Conservation (phyloP, 225 moss, liverwort and hornwort genomes). For the Straminergon stramineum region DNA sequence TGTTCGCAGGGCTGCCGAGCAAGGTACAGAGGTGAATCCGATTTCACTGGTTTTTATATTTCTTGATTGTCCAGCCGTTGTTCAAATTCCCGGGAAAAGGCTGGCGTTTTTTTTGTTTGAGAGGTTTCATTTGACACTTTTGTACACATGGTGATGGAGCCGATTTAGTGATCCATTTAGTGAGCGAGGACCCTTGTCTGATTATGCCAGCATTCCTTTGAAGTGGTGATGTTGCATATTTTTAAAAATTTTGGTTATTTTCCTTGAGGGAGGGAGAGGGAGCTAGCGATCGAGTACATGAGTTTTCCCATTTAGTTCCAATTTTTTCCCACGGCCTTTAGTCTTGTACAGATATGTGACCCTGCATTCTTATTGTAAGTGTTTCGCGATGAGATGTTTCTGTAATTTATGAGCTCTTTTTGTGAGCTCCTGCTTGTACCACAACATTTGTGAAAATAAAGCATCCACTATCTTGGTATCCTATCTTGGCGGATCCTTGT, state of each 20-base stretch:
- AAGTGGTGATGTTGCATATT: constrained; percentile 20
- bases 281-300: constrained; percentile 6
- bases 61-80: constrained; percentile 23
- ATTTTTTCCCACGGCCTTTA: constrained; percentile 77
- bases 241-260: constrained; percentile 41
- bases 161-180: constrained; percentile 31
- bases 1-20: not conserved
- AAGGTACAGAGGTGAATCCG: constrained; percentile 24
- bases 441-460: constrained; percentile 92
- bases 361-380: constrained; percentile 91
- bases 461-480: constrained; percentile 14
- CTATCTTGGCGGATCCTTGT: not conserved
- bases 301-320: constrained; percentile 51
- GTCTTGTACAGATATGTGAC: constrained; percentile 92
- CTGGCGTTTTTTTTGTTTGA: constrained; percentile 50
- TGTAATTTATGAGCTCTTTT: constrained; percentile 70
- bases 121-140: constrained; percentile 38
- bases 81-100: constrained; percentile 32
- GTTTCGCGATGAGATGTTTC: constrained; percentile 37
- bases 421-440: constrained; percentile 63
- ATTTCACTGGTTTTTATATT: constrained; percentile 13
- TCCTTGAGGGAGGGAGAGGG: not conserved
- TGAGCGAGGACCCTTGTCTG: constrained; percentile 13
- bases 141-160: constrained; percentile 67
- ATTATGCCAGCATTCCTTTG: constrained; percentile 8